These are phyloP conservation scores for Xylaria sp. DNA, from an alignment of 2,329 filamentous ascomycete species.

Conservation along the genomic window DNA sequence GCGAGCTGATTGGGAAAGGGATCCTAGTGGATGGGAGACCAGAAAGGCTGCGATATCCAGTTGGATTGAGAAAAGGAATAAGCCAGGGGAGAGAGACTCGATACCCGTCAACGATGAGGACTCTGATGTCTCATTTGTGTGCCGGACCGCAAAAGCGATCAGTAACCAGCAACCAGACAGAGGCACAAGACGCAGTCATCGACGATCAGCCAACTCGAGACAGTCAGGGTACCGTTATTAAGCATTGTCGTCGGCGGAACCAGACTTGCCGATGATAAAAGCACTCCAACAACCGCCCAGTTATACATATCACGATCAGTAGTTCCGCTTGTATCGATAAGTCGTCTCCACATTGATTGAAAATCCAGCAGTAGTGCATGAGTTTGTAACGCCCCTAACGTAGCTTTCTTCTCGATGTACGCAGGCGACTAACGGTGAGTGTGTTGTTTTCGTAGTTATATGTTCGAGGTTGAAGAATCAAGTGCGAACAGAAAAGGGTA, in stretches of 20 bases:
- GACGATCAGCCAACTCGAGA: background rate
- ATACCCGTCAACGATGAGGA: background rate
- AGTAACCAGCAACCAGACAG: background rate
- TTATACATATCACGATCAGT: background rate
- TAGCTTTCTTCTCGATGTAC: background rate
- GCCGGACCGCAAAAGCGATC: slow-evolving; percentile 21
- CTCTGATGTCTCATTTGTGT: slow-evolving; percentile 37
- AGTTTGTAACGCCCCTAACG: background rate
- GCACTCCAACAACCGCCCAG: background rate
- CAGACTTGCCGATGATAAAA: background rate
- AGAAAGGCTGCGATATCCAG: slow-evolving; percentile 7
- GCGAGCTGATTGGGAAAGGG: background rate
- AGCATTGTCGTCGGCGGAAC: too few species aligned
- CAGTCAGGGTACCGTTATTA: background rate
- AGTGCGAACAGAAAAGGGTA: background rate
- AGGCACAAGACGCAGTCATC: background rate
- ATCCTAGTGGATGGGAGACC: background rate
- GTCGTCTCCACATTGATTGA: background rate
- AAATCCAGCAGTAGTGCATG: background rate
- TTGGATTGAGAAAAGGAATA: slow-evolving; percentile 16
- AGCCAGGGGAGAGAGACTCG: background rate
- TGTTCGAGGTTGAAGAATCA: background rate
- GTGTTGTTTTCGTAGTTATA: background rate
- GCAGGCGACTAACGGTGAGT: background rate
- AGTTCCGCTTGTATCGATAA: background rate